phyloP scores from a whole-genome alignment of 306 rosid species.

The Amphicarpaea edgeworthii region DNA sequence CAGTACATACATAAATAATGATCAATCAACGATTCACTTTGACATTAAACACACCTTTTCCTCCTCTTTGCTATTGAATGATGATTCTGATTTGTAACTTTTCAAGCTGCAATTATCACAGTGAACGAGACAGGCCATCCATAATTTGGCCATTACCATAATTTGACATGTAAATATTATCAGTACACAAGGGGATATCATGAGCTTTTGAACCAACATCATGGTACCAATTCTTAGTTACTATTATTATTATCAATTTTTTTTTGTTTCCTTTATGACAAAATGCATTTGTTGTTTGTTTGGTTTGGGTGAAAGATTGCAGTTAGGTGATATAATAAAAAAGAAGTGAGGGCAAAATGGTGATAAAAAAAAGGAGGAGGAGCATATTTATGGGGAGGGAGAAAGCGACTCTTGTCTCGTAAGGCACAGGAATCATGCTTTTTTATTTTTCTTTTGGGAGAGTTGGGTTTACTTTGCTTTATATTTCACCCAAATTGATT shows the following conservation, averaged over 20 bases:
- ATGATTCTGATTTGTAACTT: slow-evolving; percentile 40
- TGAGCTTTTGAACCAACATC: slow-evolving; percentile 26
- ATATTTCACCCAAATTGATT: slow-evolving; percentile 49
- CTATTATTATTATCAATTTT: slow-evolving; percentile 2
- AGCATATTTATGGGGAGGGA: slow-evolving; percentile 52
- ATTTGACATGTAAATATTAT: slow-evolving; percentile 10
- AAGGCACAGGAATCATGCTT: slow-evolving; percentile 56
- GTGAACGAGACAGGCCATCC: slow-evolving; percentile 22
- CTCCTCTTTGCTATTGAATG: slow-evolving; percentile 25
- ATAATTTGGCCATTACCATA: slow-evolving; percentile 31
- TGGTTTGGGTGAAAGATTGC: slow-evolving; percentile 6
- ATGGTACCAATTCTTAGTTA: slow-evolving; percentile 9
- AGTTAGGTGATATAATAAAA: not conserved
- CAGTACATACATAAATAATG: not conserved
- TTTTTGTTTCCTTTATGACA: slow-evolving; percentile 22
- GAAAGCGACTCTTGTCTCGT: slow-evolving; percentile 46
- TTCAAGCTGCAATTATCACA: slow-evolving; percentile 45
- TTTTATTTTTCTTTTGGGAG: slow-evolving; percentile 60
- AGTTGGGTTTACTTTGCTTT: slow-evolving; percentile 55
- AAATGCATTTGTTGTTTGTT: not conserved
- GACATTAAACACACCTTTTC: slow-evolving; percentile 19
- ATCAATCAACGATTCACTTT: slow-evolving; percentile 30
- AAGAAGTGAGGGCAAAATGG: slow-evolving; percentile 37
- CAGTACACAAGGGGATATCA: slow-evolving; percentile 9
- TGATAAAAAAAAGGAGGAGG: not conserved